Base-by-base conservation (phyloP, 2,329 filamentous ascomycete genomes). In the Stachybotrys elegans region DNA sequence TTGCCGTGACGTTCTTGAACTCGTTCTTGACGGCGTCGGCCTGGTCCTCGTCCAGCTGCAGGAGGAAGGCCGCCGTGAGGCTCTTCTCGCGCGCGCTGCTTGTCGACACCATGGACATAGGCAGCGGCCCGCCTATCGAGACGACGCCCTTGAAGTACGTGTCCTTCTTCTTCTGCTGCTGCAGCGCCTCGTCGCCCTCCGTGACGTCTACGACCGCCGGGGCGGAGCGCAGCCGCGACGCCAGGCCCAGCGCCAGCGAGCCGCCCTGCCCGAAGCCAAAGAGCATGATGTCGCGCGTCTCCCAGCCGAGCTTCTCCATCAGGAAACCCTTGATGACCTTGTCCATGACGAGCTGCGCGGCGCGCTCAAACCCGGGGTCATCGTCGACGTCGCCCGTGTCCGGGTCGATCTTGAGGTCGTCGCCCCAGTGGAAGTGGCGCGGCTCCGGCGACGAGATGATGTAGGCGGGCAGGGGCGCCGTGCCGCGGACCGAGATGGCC, bases 401-500 rank as follows among this genome's bases (percentile, higher is more conserved):
- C 1, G 65, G 59, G 47, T 78, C 72, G 23, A 86, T 64, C 7
- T 63, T 60, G 41, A 87, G 56, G 56, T 86, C 83, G 55, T 87
- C 82, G 39, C 83, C 83, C 82, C 82, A 87, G 65, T 86, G 79
- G 50, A 71, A 79, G 43, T 75, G 65, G 4, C 46, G 38, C 53
- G 6, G 60, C 22, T 22, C 49, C 27, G 52, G 51, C 25, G 56
- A 56, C 22, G 81, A 81, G 3, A 81, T 73, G 5, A 91, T 66
- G 37, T 81, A 74, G 43, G 88, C 80, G 2, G 87, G 86, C 5
- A 95, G 70, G 0, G 79, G 78, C 20, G 73, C 73, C 0, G 85
- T 82, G 0, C 83, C 90, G 57, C 86, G 85, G 34, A 94, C 70
- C 6, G 87, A 78, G 43, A 95, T 77, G 55, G 82, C 81, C 45